A percentile compares a stretch with the other conserved stretches of the same genome.
Conservation (phyloP, 768 basidiomycete species). For the Mycena indigotica region DNA sequence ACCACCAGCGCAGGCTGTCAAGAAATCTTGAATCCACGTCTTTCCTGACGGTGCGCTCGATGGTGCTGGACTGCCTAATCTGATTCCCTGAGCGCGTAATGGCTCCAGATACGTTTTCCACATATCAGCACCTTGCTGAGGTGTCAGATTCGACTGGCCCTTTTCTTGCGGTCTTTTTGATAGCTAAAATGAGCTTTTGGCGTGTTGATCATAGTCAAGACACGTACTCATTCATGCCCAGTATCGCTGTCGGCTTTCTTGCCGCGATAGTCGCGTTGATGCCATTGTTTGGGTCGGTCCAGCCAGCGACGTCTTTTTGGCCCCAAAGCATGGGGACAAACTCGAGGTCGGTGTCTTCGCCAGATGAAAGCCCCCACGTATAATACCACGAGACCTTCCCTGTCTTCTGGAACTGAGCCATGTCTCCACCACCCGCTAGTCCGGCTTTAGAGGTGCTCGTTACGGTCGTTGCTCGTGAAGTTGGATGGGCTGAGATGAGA, state of each 20-base stretch:
- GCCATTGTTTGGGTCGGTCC: constrained; percentile 29
- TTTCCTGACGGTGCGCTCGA: constrained; percentile 55
- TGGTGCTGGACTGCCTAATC: constrained; percentile 56
- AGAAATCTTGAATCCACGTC: constrained; percentile 56
- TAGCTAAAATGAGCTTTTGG: too few species aligned
- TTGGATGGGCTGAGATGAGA: constrained; percentile 5
- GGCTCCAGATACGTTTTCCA: constrained; percentile 60
- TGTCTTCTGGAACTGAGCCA: constrained; percentile 44
- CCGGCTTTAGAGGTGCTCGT: constrained; percentile 49
- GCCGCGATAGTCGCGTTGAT: constrained; percentile 44
- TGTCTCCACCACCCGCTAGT: constrained; percentile 51
- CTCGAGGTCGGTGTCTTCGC: constrained; percentile 42
- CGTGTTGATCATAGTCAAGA: too few species aligned
- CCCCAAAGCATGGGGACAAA: constrained; percentile 65
- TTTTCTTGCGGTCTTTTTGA: constrained; percentile 35
- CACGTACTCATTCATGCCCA: constrained; percentile 58
- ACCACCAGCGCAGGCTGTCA: constrained; percentile 47
- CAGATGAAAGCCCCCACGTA: constrained; percentile 46
- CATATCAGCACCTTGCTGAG: constrained; percentile 48
- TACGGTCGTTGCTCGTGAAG: constrained; percentile 22
- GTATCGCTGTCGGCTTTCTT: constrained; percentile 41
- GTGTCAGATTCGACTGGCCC: constrained; percentile 53
- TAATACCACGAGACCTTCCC: constrained; percentile 61
- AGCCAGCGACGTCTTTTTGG: constrained; percentile 37
- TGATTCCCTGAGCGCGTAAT: constrained; percentile 44